phyloP scores from a whole-genome alignment of 768 basidiomycete species.

The Suillus subluteus region DNA sequence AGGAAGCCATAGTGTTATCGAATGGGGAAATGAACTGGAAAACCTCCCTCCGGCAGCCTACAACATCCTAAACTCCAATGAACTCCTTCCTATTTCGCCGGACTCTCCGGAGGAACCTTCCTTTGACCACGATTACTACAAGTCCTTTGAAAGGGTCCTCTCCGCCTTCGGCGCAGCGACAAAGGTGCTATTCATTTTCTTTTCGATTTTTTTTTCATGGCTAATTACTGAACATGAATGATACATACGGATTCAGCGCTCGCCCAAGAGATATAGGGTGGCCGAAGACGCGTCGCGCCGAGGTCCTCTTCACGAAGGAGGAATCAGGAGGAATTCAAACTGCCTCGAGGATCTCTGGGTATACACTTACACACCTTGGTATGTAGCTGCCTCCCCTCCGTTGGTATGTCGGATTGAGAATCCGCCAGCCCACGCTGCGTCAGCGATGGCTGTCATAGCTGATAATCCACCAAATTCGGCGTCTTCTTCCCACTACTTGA shows the following conservation, averaged over 20 bases:
- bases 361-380: not conserved
- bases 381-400: not conserved
- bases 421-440: not conserved
- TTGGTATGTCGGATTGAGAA: not conserved
- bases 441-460: not conserved
- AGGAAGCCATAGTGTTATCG: too few relatives aligned
- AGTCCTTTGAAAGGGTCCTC: not conserved
- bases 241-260: not conserved
- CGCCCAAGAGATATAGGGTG: not conserved
- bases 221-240: not conserved
- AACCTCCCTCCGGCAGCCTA: not conserved
- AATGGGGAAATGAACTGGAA: not conserved
- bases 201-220: not conserved
- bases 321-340: not conserved
- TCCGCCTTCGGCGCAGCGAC: not conserved
- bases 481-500: not conserved
- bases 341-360: not conserved
- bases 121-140: not conserved
- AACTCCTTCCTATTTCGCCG: not conserved
- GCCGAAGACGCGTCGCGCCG: not conserved
- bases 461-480: not conserved
- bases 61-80: not conserved
- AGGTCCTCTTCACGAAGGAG: not conserved
- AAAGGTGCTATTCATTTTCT: not conserved
- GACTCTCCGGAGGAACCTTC: not conserved